Evolutionary conservation across 2,329 filamentous ascomycete genomes (phyloP).

Genomic region (Aphanocladium album): DNA sequence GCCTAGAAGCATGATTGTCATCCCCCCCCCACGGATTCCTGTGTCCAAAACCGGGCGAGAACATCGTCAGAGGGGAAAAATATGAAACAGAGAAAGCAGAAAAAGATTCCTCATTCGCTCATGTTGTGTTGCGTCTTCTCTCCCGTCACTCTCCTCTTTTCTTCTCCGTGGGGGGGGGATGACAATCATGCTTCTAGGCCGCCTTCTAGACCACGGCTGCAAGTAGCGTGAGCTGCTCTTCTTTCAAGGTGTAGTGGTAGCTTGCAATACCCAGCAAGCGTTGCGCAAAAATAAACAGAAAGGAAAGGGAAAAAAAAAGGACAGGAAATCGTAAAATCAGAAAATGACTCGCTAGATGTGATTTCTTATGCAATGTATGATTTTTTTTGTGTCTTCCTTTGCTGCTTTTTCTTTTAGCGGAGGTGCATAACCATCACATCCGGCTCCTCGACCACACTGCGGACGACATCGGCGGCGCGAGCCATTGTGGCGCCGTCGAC

Average conservation of each 20-base stretch:
- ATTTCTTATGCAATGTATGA: slow-evolving; percentile 5
- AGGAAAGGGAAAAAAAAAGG: neutral
- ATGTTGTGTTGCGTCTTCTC: neutral
- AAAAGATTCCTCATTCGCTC: neutral
- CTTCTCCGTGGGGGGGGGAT: neutral
- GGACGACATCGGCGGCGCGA: slow-evolving; percentile 77
- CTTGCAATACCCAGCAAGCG: neutral
- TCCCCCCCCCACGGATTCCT: neutral
- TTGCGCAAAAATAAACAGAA: neutral
- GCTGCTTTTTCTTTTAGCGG: slow-evolving; percentile 42
- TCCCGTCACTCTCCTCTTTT: neutral
- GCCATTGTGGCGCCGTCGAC: slow-evolving; percentile 95
- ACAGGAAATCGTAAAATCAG: neutral
- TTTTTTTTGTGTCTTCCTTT: neutral
- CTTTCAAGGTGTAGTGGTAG: neutral
- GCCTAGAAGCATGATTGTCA: no score
- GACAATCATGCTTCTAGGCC: neutral
- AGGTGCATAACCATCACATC: slow-evolving; percentile 82
- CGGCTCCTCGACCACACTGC: slow-evolving; percentile 73
- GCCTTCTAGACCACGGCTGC: neutral
- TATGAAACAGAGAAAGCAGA: neutral
- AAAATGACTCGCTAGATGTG: slow-evolving; percentile 7
- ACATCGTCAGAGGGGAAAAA: neutral
- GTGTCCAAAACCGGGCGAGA: neutral
- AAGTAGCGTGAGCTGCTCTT: slow-evolving; percentile 1